Evolutionary conservation across 2,329 filamentous ascomycete genomes (phyloP), one percentile per base, ranked within the genome.

Genomic region (Botryotinia narcissicola): DNA sequence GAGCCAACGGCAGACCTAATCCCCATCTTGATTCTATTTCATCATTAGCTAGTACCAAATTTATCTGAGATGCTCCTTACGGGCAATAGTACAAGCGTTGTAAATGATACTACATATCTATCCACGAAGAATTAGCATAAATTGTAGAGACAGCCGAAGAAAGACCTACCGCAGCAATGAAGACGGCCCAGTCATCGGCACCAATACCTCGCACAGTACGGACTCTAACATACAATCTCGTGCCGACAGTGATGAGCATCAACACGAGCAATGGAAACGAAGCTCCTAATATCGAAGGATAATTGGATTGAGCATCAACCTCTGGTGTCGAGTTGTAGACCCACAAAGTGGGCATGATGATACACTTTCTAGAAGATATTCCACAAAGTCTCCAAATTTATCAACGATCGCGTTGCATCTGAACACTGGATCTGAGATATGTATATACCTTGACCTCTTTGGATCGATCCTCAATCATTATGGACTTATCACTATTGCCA

Each of bases 21-120:
- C 69, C 69, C 69, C 69, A 71, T 71, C 69, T 71, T 64, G 69
- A 71, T 64, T 71, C 69, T 71, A 32, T 40, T 51, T 29, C 10
- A 48, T 22, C 42, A 32, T 71, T 61, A 71, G 44, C 32, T 64
- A 8, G 8, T 4, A 25, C 20, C 16, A 51, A 68, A 1, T 42
- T 32, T 35, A 35, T 9, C 29, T 42, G 9, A 18, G 25, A 40
- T 51, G 9, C 22, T 51, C 29, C 69, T 48, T 71, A 71, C 69
- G 69, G 51, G 59, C 20, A 64, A 71, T 51, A 16, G 69, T 71
- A 16, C 44, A 40, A 37, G 32, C 22, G 46, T 51, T 64, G 32
- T 71, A 71, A 64, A 64, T 7, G 32, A 71, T 54, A 40, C 59
- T 63, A 32, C 59, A 71, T n/a, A 32, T 16, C 66, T 68, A 16